phyloP scores from a whole-genome alignment of 495 filamentous ascomycete genomes.

The Daldinia loculata region DNA sequence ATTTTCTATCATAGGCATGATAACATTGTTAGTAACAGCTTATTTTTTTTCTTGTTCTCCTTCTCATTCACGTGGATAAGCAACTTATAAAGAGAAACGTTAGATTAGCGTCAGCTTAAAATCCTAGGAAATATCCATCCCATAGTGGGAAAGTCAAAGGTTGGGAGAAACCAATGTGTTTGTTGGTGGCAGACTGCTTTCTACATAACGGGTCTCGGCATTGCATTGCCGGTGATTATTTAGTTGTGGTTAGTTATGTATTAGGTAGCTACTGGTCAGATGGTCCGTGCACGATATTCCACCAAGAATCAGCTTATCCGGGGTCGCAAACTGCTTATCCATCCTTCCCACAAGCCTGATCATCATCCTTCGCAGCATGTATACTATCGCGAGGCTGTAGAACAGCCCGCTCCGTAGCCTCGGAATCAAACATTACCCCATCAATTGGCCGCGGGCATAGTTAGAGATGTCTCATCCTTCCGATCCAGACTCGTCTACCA shows the following conservation, averaged over 20 bases:
- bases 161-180: background rate
- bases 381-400: conserved; percentile 21
- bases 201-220: background rate
- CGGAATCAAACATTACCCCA: background rate
- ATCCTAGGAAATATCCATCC: background rate
- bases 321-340: background rate
- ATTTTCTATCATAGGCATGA: background rate
- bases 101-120: background rate
- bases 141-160: background rate
- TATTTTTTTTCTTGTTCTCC: background rate
- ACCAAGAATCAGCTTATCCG: background rate
- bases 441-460: conserved; percentile 1
- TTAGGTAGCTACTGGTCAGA: background rate
- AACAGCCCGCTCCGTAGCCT: conserved; percentile 15
- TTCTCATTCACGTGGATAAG: background rate
- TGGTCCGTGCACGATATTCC: background rate
- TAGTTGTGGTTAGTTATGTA: background rate
- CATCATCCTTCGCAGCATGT: conserved; percentile 3
- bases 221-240: background rate
- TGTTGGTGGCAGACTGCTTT: background rate
- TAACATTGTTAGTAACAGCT: background rate
- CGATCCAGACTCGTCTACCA: conserved; percentile 10
- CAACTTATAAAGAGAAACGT: background rate
- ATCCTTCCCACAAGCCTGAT: background rate
- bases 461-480: conserved; percentile 22